A percentile compares a stretch with the other conserved stretches of the same genome.
Conservation (phyloP, 805 yeast species). For the Starmerella roubikii region DNA sequence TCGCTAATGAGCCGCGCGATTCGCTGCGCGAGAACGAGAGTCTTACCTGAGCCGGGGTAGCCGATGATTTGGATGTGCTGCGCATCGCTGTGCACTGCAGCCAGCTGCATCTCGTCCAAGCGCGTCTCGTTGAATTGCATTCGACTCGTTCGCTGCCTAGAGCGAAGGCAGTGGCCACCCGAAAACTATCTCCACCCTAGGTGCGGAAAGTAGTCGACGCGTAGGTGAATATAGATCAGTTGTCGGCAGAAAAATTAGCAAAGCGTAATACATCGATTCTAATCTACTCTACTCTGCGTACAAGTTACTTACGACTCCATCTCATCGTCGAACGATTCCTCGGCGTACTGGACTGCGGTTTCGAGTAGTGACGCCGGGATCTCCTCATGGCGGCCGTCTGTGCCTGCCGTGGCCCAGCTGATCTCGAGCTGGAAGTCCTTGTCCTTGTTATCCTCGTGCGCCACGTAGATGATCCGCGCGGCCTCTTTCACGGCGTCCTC, state of each 20-base stretch:
- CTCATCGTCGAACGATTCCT: slow-evolving; percentile 54
- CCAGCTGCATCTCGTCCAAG: slow-evolving; percentile 32
- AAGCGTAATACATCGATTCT: no score
- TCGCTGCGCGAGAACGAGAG: slow-evolving; percentile 66
- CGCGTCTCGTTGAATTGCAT: no score
- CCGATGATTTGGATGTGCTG: slow-evolving; percentile 43
- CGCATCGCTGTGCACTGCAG: slow-evolving; percentile 32
- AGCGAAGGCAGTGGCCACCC: no score
- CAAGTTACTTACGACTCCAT: slow-evolving; percentile 9
- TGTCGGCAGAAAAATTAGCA: no score
- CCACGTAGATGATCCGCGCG: slow-evolving; percentile 80
- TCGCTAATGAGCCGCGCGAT: slow-evolving; percentile 55
- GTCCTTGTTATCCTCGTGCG: slow-evolving; percentile 96
- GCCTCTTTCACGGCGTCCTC: slow-evolving; percentile 85
- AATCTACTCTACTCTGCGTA: no score
- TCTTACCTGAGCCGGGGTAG: slow-evolving; percentile 65
- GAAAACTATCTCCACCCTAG: no score
- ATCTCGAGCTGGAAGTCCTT: slow-evolving; percentile 92
- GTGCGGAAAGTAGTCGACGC: no score
- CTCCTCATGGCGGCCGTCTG: slow-evolving; percentile 64
- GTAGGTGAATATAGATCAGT: no score
- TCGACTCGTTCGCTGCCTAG: no score
- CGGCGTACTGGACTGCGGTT: slow-evolving; percentile 75
- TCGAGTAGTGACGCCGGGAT: slow-evolving; percentile 68
- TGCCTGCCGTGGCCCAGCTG: slow-evolving; percentile 70